A percentile compares a stretch with the other conserved stretches of the same genome.
Evolutionary conservation across 345 rosid genomes (phyloP).

Genomic region (Bruguiera gymnorhiza): DNA sequence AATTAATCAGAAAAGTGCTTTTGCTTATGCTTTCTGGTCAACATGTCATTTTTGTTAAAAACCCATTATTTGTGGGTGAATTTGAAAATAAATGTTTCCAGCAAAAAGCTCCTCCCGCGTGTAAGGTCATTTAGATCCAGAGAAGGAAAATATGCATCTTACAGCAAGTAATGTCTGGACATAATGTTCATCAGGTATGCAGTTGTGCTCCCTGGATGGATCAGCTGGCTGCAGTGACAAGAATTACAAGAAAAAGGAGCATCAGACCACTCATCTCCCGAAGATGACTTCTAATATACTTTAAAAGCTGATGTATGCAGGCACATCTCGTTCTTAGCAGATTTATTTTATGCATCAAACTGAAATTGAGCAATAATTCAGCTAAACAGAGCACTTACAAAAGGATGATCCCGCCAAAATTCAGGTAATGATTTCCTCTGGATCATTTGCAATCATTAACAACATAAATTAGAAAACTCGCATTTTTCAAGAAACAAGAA

Average conservation of each 20-base stretch:
- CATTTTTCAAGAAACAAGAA: constrained; percentile 10
- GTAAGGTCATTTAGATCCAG: neutral
- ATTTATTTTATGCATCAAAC: neutral
- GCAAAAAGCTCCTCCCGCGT: neutral
- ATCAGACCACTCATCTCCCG: constrained; percentile 3
- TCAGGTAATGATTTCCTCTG: constrained; percentile 88
- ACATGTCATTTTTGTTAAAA: no score
- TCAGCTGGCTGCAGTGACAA: constrained; percentile 64
- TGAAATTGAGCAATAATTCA: neutral
- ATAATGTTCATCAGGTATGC: constrained; percentile 96
- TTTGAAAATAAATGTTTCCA: no score
- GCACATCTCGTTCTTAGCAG: neutral
- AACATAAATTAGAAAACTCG: constrained; percentile 4
- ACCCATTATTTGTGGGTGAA: no score
- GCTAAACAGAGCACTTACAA: constrained; percentile 46
- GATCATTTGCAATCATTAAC: constrained; percentile 20
- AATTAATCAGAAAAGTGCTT: no score
- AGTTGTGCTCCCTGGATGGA: constrained; percentile 80
- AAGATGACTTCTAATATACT: neutral
- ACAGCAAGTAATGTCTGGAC: constrained; percentile 91
- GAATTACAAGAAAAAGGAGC: constrained; percentile 9
- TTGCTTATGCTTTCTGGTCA: no score
- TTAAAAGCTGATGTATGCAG: neutral
- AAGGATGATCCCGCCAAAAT: constrained; percentile 86
- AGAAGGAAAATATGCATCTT: constrained; percentile 32